A percentile compares a stretch with the other conserved stretches of the same genome.
phyloP scores from a whole-genome alignment of 148 eudicot species.

The Rhododendron henanense region DNA sequence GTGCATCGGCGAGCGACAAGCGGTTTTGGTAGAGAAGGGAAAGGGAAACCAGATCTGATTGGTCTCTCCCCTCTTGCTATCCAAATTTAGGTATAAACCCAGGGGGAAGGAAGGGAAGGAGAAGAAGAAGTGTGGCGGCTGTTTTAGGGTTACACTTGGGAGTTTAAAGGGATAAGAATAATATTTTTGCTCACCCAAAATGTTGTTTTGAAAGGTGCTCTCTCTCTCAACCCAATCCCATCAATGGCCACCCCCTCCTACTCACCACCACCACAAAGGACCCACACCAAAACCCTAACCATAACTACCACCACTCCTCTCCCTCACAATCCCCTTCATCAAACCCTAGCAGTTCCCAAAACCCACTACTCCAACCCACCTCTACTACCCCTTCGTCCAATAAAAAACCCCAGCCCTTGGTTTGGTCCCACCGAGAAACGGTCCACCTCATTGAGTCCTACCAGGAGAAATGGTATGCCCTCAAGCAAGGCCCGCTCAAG shows the following conservation, averaged over 20 bases:
- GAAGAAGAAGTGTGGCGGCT: no score
- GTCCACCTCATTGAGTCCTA: constrained; percentile 62
- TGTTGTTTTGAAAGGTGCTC: no score
- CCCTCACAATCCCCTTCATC: constrained; percentile 9
- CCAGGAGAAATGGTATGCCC: constrained; percentile 47
- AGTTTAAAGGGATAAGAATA: no score
- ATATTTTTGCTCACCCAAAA: no score
- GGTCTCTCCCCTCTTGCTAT: no score
- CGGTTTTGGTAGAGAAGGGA: no score
- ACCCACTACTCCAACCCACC: constrained; percentile 11
- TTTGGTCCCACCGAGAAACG: constrained; percentile 78
- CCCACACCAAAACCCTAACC: constrained; percentile 7
- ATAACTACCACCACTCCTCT: background rate
- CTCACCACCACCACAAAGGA: constrained; percentile 12
- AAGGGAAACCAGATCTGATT: no score
- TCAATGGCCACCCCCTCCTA: constrained; percentile 7
- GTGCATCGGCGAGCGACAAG: no score
- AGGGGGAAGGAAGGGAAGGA: no score
- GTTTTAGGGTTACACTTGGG: no score
- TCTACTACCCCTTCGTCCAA: background rate
- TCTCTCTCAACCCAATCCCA: constrained; percentile 6
- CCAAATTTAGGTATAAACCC: no score
- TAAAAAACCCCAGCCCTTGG: constrained; percentile 35
- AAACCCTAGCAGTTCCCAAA: constrained; percentile 13
- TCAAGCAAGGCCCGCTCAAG: constrained; percentile 24